Base-by-base conservation (phyloP, 768 basidiomycete species). In the Naganishia friedmannii region DNA sequence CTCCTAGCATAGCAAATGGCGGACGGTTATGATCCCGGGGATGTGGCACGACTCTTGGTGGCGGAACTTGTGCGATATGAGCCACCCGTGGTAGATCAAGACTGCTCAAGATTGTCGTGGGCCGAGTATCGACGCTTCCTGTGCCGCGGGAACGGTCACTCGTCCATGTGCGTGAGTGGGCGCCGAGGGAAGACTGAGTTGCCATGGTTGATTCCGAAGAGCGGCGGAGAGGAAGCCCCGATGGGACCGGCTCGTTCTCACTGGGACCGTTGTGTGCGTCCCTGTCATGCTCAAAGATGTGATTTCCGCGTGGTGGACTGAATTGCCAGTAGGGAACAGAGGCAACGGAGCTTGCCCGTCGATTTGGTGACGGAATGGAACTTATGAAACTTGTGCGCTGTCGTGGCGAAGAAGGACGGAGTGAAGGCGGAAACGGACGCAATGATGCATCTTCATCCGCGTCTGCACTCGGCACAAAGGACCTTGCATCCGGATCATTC, bases 361-460 rank as follows among this genome's bases (percentile, higher is more conserved):
- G 90, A 93, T 3, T 89, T 91, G 0, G 91, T 89, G 4, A 92
- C 92, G 42, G 15, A 13, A 42, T 10, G 0, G 92, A 93, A 13
- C 90, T 90, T 13, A 92, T n/a, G 23, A 21, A 51, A 21, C 48
- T 23, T 23, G 55, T n/a, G n/a, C 48, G 31, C 87, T 2, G 90
- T 92, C 3, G 89, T 91, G 0, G 91, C 89, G 4, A 92, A 21
- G 48, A 51, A 51, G n/a, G n/a, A 26, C 23, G 91, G 5, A 88
- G 85, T 74, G 90, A 92, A 5, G 95, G 95, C 28, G 93, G 91
- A 42, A 97, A 81, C 3, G 93, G 93, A 34, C 93, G 87, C 19
- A 96, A 80, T 45, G 92, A 95, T 12, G 95, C 95, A 77, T 96
- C 93, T 67, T 96, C 95, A 77, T 97, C 94, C 19, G 93, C 93